Evolutionary conservation across 441 rosid genomes (phyloP), one percentile per base, ranked within the genome.

Genomic region (Jatropha podagrica): DNA sequence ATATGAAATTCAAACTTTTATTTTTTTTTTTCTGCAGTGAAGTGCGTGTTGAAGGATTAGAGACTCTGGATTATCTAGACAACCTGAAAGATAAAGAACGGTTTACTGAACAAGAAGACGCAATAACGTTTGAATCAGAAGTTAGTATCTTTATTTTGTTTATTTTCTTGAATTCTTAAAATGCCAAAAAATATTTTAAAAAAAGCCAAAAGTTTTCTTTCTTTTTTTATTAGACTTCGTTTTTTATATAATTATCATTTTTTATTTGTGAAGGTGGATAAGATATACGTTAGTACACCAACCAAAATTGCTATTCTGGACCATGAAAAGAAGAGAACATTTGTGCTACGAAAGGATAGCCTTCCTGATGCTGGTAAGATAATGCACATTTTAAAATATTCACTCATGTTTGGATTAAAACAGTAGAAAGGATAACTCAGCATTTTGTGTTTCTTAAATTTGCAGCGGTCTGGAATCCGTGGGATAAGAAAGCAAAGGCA

Each of bases 391-490:
- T 32, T 32, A 32, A 32, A 32, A 32, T 0, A 32, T 32, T 32
- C 32, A 32, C 2, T 32, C 32, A 32, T 32, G 32, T 32, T 32
- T 32, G 32, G 32, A 2, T 32, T 32, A 32, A 32, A 32, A 32
- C 32, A 32, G 32, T 32, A 32, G 32, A 32, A 32, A 32, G 1
- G 32, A 32, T 32, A 32, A 32, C 32, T 48, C 52, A 48, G 4
- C 3, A 48, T 48, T 68, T 44, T 20, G 18, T 52, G 32, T 66
- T 71, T 61, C 26, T 26, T 32, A 32, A 32, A 32, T 62, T 23
- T 81, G 77, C 86, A 95, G 98, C 92, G 79, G 97, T 93, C 74
- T 95, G 99, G 99, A 95, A 95, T 84, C 98, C 99, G 8, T 93
- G 99, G 98, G 95, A 93, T 74, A 95, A 87, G 85, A 95, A 83